Base-by-base conservation (phyloP, 73 alveolate species). In the Paramecium sexaurelia region DNA sequence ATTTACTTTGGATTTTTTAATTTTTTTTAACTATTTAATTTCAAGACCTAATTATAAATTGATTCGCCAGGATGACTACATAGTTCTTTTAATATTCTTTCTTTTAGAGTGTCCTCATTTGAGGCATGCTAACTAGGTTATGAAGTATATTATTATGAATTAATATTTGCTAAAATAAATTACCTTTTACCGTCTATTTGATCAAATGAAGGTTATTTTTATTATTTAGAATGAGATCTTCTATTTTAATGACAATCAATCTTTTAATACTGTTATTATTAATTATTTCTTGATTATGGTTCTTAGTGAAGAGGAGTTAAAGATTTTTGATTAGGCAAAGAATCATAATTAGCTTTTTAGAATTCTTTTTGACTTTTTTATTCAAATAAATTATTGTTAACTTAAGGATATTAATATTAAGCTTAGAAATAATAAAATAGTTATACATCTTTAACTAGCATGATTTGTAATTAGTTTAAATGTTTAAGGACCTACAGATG, bases 31-130 rank as follows among this genome's bases (percentile, higher is more conserved):
- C 55, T 78, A 22, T 73, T 73, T 29, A 35, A 15, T 73, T 78
- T 78, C 11, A 78, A 43, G 7, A 78, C 90, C 22, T 78, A 78
- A 43, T 7, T 78, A 43, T 78, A 78, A 36, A 78, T 61, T 10
- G 90, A 78, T 8, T 78, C 90, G 8, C 75, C 55, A n/a, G 90
- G 90, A 78, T 78, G 90, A 41, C 73, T 41, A 45, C 90, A 78
- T 40, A 78, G 20, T 45, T 78, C 90, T 78, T 78, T 78, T 9
- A 78, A 11, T n/a, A 78, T 78, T 29, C 90, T 32, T 1, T 78
- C 90, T 17, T 78, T 78, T 9, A 78, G 20, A 45, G 75, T 41
- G 11, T 78, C 90, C 24, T 78, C 90, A 78, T 78, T 78, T 24
- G 47, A 29, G 26, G n/a, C 43, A 29, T 61, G 83, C 17, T 51